Base-by-base conservation (phyloP, 1,284 basidiomycete species). In the Ganoderma boninense region DNA sequence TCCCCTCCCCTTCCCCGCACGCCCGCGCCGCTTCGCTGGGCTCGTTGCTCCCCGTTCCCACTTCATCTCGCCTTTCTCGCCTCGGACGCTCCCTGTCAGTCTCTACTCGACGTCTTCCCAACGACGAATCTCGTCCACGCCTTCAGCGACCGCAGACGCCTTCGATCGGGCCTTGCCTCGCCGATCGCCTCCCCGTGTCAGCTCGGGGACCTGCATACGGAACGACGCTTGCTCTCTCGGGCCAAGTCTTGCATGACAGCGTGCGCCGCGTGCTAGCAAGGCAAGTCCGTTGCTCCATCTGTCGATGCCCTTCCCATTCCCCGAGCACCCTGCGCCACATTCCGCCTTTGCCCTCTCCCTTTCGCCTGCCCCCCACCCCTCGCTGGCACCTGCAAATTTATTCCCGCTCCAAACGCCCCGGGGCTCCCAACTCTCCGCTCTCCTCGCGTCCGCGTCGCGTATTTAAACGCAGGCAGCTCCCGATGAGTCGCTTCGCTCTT, bases 151-250 rank as follows among this genome's bases (percentile, higher is more conserved):
- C 35, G 29, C 18, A 18, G 7, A 60, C 32, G 38, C 57, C 57
- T 18, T 35, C 7, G 20, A 16, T 60, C 57, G 35, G 35, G 2
- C n/a, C 57, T 40, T 4, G 44, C 26, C 56, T 62, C 61, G 49
- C 63, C 66, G 61, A 67, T 67, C 54, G 43, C 65, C 59, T 46
- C 44, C n/a, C 40, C 44, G 44, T 61, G 66, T 56, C 46, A 62
- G 8, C 16, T 20, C 66, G 60, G 38, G 49, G 61, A 32, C 40
- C 26, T n/a, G 64, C 54, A 44, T 32, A 57, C n/a, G 42, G 32
- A 59, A 40, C 29, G n/a, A 2, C 16, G 0, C 16, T 4, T 60
- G 38, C 35, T 38, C 18, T 29, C 20, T 14, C 20, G 57, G n/a
- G 57, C 57, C 7, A 60, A 40, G 57, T 4, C 11, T 57, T 35